Percentiles rank a stretch among this genome's conserved stretches.
These are phyloP conservation scores for Fusarium continuum DNA, from an alignment of 2,329 filamentous ascomycete genomes.

Conservation along the genomic window DNA sequence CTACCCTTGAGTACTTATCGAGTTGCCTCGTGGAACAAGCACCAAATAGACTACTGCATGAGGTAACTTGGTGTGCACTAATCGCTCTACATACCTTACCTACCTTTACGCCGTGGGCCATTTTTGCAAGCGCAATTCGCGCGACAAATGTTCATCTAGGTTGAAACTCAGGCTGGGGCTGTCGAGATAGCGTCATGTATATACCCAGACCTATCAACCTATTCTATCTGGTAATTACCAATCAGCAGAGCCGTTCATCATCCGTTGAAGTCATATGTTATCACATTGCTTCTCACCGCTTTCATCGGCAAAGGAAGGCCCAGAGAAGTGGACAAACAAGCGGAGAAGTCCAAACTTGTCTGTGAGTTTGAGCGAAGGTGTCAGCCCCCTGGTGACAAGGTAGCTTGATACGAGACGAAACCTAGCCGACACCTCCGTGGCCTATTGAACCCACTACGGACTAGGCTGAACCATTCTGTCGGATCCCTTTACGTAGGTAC, in stretches of 20 bases:
- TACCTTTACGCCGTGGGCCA: neutral
- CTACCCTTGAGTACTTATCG: neutral
- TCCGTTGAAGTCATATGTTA: neutral
- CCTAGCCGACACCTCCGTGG: conserved; percentile 17
- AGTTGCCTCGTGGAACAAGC: neutral
- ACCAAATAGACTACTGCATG: conserved; percentile 9
- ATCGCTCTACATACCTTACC: neutral
- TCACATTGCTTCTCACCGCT: conserved; percentile 6
- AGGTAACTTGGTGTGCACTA: conserved; percentile 18
- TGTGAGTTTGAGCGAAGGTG: conserved; percentile 1
- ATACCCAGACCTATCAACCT: neutral
- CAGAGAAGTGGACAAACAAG: conserved; percentile 13
- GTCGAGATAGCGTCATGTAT: neutral
- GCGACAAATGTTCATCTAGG: neutral
- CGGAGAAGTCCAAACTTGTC: conserved; percentile 10
- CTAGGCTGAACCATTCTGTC: conserved; percentile 41
- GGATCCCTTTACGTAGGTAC: conserved; percentile 28
- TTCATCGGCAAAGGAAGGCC: neutral
- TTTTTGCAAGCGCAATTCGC: neutral
- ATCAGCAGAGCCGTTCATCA: neutral
- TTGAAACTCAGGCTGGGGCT: neutral
- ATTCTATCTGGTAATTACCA: neutral
- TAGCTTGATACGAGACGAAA: conserved; percentile 29
- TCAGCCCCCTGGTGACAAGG: conserved; percentile 1
- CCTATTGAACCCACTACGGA: conserved; percentile 21